A percentile compares a stretch with the other conserved stretches of the same genome.
phyloP scores from a whole-genome alignment of 371 early-diverging fungal species.

The Batrachochytrium dendrobatidis region DNA sequence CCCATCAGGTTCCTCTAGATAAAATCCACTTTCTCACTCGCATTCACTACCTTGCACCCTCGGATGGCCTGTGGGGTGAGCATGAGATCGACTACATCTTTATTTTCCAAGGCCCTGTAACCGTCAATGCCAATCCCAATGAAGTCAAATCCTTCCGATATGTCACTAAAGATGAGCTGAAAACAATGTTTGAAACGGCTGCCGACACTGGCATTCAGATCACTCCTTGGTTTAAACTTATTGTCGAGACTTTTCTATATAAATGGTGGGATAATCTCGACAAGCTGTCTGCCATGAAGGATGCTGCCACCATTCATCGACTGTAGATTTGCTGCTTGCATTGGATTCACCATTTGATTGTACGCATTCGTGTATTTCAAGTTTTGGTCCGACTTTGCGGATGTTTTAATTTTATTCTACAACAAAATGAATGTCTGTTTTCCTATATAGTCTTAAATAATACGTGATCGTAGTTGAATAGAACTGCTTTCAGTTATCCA shows the following conservation, averaged over 20 bases:
- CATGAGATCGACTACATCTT: constrained; percentile 92
- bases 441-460: too few relatives aligned
- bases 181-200: constrained; percentile 58
- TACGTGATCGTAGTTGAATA: too few relatives aligned
- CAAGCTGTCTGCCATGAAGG: constrained; percentile 54
- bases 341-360: too few relatives aligned
- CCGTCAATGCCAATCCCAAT: constrained; percentile 62
- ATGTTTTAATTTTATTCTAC: too few relatives aligned
- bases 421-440: too few relatives aligned
- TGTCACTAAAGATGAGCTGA: constrained; percentile 70
- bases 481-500: too few relatives aligned
- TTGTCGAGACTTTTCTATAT: constrained; percentile 82
- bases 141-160: constrained; percentile 71
- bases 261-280: constrained; percentile 91
- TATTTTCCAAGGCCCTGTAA: constrained; percentile 65
- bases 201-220: constrained; percentile 48
- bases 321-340: too few relatives aligned
- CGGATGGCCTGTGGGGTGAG: constrained; percentile 95
- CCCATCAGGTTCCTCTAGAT: constrained; percentile 65
- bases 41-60: constrained; percentile 90
- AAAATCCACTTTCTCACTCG: constrained; percentile 80
- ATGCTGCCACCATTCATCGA: constrained; percentile 69
- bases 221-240: constrained; percentile 95
- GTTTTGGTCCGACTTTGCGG: too few relatives aligned
- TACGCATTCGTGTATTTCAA: too few relatives aligned